Percentiles rank a stretch among this genome's conserved stretches.
Evolutionary conservation across 2,329 filamentous ascomycete genomes (phyloP).

Genomic region (Bertia moriformis): DNA sequence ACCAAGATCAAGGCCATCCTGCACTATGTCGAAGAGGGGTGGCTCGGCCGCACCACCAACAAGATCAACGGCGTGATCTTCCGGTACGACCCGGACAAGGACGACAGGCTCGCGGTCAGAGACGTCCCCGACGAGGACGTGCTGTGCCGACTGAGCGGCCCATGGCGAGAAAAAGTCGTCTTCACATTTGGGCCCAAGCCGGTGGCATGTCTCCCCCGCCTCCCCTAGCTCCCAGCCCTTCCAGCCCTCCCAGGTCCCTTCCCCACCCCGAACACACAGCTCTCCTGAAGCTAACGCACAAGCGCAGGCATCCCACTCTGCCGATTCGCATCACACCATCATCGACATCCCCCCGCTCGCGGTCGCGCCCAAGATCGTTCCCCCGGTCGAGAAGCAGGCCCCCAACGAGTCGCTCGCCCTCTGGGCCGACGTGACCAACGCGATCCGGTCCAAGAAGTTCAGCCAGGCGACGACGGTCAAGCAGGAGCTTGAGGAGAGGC

Average conservation of each 20-base stretch:
- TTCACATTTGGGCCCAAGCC: slow-evolving; percentile 46
- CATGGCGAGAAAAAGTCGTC: slow-evolving; percentile 63
- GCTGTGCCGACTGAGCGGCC: slow-evolving; percentile 67
- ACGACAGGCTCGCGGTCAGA: slow-evolving; percentile 64
- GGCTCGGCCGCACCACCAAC: slow-evolving; percentile 79
- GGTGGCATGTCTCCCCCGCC: slow-evolving; percentile 32
- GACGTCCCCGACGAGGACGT: slow-evolving; percentile 79
- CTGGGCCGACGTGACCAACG: slow-evolving; percentile 76
- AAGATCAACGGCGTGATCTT: slow-evolving; percentile 84
- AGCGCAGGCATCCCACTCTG: slow-evolving; percentile 26
- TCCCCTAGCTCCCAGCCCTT: background rate
- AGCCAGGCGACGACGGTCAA: slow-evolving; percentile 73
- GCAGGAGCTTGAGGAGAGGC: slow-evolving; percentile 78
- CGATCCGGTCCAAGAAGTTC: slow-evolving; percentile 73
- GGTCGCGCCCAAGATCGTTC: slow-evolving; percentile 65
- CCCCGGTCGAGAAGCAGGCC: slow-evolving; percentile 64
- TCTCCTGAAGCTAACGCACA: slow-evolving; percentile 3
- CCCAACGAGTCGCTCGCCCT: slow-evolving; percentile 79
- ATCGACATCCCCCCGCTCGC: slow-evolving; percentile 77
- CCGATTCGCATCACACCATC: slow-evolving; percentile 55
- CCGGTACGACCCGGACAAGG: slow-evolving; percentile 75
- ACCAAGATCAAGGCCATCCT: slow-evolving; percentile 84
- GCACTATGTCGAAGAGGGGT: slow-evolving; percentile 75
- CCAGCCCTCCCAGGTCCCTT: slow-evolving; percentile 2
- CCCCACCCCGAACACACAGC: slow-evolving; percentile 3